Base-by-base conservation (phyloP, 805 yeast species). In the Ascoidea rubescens region DNA sequence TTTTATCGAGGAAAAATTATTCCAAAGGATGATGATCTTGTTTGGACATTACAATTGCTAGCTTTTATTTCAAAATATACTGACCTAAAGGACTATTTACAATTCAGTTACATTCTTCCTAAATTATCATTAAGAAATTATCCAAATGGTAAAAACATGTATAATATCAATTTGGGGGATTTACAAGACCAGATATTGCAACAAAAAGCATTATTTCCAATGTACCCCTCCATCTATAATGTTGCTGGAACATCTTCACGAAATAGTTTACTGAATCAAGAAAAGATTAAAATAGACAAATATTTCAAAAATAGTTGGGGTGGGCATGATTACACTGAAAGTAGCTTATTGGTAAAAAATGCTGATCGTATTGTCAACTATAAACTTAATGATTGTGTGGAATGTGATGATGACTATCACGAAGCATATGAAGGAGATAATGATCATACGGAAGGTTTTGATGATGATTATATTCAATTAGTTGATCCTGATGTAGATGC, bases 11-110 rank as follows among this genome's bases (percentile, higher is more conserved):
- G 96, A 1, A 79, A 82, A 28, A 74, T 90, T n/a, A 76, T 89
- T 5, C 97, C 97, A 1, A 77, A 87, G 53, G 95, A 87, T 56
- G 97, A 91, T 63, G 99, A 91, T 62, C 87, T 91, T 16, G 82
- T 88, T 44, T 89, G 96, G 96, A 84, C 96, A 4, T 71, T 91
- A 51, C 98, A 91, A 65, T 73, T 93, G 21, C 67, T 93, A 50
- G 98, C 98, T 12, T 91, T 89, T 65, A 87, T 90, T 46, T 89
- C 97, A 4, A 91, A 91, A 66, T 91, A 93, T 61, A 82, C 96
- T 0, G 76, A 79, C 55, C 70, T 90, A 64, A 85, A 90, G 60
- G 82, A 80, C 45, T 74, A 73, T 49, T 70, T 91, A 54, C 95
- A 89, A 58, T 77, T 76, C 51, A 82, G 95, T 2, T 84, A 85